Evolutionary conservation across 139 green algal genomes (phyloP).

Genomic region (Auxenochlorella protothecoides): DNA sequence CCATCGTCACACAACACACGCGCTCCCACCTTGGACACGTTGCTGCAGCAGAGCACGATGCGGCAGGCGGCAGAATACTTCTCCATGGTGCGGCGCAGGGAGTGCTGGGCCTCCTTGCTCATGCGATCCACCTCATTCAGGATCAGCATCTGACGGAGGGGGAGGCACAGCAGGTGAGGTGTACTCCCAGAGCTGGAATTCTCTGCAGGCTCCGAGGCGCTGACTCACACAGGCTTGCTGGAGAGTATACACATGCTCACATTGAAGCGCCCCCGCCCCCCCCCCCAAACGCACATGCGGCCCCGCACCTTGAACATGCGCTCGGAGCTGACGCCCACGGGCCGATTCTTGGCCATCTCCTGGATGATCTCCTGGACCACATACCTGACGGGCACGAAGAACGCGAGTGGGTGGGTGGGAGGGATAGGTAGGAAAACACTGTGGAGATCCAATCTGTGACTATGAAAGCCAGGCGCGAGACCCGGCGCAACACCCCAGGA

Average conservation of each 20-base stretch:
- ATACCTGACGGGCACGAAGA: conserved; percentile 23
- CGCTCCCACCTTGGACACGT: conserved; percentile 68
- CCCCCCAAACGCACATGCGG: not conserved
- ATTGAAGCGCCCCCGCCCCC: not conserved
- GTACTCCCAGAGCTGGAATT: too few relatives aligned
- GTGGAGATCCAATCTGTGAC: not conserved
- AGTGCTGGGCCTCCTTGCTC: conserved; percentile 81
- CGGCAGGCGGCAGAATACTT: conserved; percentile 88
- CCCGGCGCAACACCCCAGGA: not conserved
- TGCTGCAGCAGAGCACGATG: conserved; percentile 77
- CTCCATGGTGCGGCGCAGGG: conserved; percentile 93
- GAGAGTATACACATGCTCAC: not conserved
- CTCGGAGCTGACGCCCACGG: conserved; percentile 53
- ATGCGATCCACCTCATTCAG: conserved; percentile 93
- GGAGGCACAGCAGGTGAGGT: not conserved
- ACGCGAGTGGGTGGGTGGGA: not conserved
- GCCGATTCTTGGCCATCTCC: conserved; percentile 85
- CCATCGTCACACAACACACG: not conserved
- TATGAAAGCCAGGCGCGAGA: not conserved
- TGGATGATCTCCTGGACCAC: conserved; percentile 95
- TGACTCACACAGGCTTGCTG: too few relatives aligned
- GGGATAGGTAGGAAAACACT: not conserved
- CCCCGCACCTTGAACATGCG: conserved; percentile 21
- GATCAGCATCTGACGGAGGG: conserved; percentile 73
- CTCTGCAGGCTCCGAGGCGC: too few relatives aligned